Conservation (phyloP, 208 protist species). For the Trypanosoma grayi region DNA sequence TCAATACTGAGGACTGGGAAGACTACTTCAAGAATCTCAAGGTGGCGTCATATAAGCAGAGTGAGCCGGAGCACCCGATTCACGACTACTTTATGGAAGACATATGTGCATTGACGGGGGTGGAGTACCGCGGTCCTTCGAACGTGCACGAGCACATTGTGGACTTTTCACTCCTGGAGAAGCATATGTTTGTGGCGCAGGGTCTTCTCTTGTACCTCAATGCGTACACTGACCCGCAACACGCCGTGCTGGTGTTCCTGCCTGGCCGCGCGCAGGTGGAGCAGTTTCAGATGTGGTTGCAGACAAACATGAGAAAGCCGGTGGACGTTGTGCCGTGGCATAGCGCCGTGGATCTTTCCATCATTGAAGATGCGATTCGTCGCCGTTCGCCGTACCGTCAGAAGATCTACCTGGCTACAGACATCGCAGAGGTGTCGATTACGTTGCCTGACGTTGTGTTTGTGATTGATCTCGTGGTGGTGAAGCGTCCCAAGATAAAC, state of each 20-base stretch:
- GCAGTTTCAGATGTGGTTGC: constrained; percentile 36
- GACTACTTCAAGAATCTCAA: constrained; percentile 71
- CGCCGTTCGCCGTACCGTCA: constrained; percentile 42
- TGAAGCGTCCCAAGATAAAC: constrained; percentile 74
- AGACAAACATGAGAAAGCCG: constrained; percentile 83
- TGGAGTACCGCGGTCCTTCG: constrained; percentile 13
- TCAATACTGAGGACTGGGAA: constrained; percentile 67
- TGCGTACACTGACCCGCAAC: constrained; percentile 44
- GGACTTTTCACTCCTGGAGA: constrained; percentile 34
- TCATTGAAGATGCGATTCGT: constrained; percentile 83
- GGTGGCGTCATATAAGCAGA: constrained; percentile 38
- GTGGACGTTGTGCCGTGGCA: constrained; percentile 82
- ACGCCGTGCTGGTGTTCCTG: constrained; percentile 84
- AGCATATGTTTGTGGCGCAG: constrained; percentile 65
- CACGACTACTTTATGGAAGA: constrained; percentile 90
- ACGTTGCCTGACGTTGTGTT: constrained; percentile 95
- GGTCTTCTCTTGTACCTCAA: constrained; percentile 61
- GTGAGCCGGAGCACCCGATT: constrained; percentile 53
- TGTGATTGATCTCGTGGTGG: constrained; percentile 94
- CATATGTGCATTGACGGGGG: constrained; percentile 29
- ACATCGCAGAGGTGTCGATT: constrained; percentile 97
- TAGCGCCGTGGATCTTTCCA: constrained; percentile 84
- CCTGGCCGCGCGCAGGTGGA: constrained; percentile 90
- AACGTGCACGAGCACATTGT: constrained; percentile 16
- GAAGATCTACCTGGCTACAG: constrained; percentile 97